Conservation (phyloP, 495 filamentous ascomycete genomes). For the Usnea hakonensis region DNA sequence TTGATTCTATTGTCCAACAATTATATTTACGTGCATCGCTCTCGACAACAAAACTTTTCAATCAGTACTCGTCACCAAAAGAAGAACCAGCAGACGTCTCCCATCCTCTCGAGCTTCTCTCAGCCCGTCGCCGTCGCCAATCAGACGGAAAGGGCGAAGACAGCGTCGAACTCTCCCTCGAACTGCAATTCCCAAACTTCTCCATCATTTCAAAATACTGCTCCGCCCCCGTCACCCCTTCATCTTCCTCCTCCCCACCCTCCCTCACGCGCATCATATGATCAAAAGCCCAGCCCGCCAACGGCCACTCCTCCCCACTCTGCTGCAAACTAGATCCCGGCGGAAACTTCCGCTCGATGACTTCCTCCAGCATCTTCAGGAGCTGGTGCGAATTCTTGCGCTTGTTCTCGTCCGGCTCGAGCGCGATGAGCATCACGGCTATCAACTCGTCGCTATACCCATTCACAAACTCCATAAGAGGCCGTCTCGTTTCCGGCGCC, state of each 20-base stretch:
- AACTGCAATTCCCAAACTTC: neutral
- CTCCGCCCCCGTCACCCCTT: neutral
- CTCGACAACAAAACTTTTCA: neutral
- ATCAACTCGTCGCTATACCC: neutral
- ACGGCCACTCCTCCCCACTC: neutral
- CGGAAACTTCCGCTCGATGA: neutral
- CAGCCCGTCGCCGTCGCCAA: neutral
- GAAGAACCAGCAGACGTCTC: neutral
- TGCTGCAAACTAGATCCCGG: no score
- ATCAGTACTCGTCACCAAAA: neutral
- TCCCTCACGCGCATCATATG: neutral
- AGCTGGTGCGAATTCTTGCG: constrained; percentile 4
- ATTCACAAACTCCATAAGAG: neutral
- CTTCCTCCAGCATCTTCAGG: neutral
- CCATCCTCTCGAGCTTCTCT: neutral
- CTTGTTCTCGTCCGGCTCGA: constrained; percentile 10
- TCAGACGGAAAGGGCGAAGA: neutral
- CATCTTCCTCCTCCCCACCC: neutral
- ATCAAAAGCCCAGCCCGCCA: constrained; percentile 1
- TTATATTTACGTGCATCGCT: neutral
- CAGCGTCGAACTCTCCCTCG: neutral
- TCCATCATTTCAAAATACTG: constrained; percentile 1
- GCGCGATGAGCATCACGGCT: constrained; percentile 5
- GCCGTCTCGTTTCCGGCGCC: neutral
- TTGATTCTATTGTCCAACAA: neutral